These are phyloP conservation scores for Microcos paniculata DNA, from an alignment of 345 rosid species.

Conservation along the genomic window DNA sequence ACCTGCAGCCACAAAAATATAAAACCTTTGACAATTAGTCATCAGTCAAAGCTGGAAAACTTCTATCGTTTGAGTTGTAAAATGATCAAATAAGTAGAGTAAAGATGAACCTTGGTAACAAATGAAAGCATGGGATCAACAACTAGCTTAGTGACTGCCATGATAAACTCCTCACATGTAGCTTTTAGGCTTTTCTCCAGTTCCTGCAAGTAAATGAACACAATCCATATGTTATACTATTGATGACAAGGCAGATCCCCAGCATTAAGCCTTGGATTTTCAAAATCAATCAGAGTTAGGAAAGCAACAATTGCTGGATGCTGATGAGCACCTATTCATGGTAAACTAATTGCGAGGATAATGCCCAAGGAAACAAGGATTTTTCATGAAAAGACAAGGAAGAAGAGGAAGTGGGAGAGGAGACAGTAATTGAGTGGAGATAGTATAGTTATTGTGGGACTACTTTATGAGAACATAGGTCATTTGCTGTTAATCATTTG, in stretches of 20 bases:
- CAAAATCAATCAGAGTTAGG: not conserved
- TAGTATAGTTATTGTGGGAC: not conserved
- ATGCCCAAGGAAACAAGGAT: not conserved
- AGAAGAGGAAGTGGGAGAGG: not conserved
- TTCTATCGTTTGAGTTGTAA: not conserved
- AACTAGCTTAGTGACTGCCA: constrained; percentile 90
- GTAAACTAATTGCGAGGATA: not conserved
- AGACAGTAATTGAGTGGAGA: not conserved
- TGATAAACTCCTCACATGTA: constrained; percentile 97
- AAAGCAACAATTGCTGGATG: not conserved
- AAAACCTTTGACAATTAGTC: constrained; percentile 1
- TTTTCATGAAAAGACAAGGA: not conserved
- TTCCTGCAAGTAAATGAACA: constrained; percentile 53
- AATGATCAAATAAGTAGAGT: not conserved
- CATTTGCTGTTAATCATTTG: not conserved
- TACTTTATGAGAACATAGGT: too few species aligned
- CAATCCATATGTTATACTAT: not conserved
- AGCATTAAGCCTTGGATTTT: not conserved
- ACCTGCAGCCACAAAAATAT: constrained; percentile 51
- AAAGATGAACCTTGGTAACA: constrained; percentile 76
- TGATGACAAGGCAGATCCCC: not conserved
- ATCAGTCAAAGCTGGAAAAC: not conserved
- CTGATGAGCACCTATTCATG: not conserved
- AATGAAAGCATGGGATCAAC: constrained; percentile 99
- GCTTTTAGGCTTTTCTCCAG: constrained; percentile 92